Conservation (phyloP, 2,329 filamentous ascomycete species). For the Gaeumannomyces sp. region DNA sequence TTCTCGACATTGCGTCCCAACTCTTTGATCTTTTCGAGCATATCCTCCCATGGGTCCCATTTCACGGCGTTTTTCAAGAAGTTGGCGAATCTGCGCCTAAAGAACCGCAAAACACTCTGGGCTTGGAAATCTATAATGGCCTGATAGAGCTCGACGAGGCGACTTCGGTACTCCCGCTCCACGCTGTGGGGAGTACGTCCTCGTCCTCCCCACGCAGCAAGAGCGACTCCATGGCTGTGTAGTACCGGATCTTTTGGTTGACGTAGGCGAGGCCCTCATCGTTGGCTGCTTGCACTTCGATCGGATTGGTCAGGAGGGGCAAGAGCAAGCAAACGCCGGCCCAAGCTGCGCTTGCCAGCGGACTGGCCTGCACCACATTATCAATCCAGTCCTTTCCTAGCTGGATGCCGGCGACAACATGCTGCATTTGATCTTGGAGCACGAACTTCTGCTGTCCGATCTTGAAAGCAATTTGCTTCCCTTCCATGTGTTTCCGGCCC, state of each 20-base stretch:
- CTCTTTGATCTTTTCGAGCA: slow-evolving; percentile 6
- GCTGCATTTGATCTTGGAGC: slow-evolving; percentile 8
- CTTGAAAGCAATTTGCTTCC: slow-evolving; percentile 7
- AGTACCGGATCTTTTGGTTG: slow-evolving; percentile 11
- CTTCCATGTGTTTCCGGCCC: slow-evolving; percentile 10
- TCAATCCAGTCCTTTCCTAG: slow-evolving; percentile 9
- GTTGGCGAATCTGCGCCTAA: slow-evolving; percentile 8
- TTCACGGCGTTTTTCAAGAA: slow-evolving; percentile 9
- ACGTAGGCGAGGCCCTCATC: slow-evolving; percentile 10
- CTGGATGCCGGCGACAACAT: slow-evolving; percentile 3
- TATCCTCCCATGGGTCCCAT: slow-evolving; percentile 9
- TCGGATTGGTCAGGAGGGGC: slow-evolving; percentile 10
- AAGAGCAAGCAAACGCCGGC: slow-evolving; percentile 9
- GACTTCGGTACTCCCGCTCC: neutral
- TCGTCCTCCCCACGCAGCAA: slow-evolving; percentile 3
- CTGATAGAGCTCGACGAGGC: slow-evolving; percentile 10
- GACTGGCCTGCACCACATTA: slow-evolving; percentile 5
- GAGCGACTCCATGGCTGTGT: slow-evolving; percentile 10
- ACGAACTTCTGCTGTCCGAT: slow-evolving; percentile 7
- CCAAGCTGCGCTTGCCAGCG: slow-evolving; percentile 5
- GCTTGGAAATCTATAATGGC: slow-evolving; percentile 11
- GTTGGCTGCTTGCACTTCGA: slow-evolving; percentile 8
- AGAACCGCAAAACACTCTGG: slow-evolving; percentile 11
- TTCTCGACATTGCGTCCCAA: slow-evolving; percentile 5
- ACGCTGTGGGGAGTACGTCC: neutral